These are phyloP conservation scores for Suhomyces yuchorum DNA, from an alignment of 1,139 yeast genomes.

Conservation along the genomic window DNA sequence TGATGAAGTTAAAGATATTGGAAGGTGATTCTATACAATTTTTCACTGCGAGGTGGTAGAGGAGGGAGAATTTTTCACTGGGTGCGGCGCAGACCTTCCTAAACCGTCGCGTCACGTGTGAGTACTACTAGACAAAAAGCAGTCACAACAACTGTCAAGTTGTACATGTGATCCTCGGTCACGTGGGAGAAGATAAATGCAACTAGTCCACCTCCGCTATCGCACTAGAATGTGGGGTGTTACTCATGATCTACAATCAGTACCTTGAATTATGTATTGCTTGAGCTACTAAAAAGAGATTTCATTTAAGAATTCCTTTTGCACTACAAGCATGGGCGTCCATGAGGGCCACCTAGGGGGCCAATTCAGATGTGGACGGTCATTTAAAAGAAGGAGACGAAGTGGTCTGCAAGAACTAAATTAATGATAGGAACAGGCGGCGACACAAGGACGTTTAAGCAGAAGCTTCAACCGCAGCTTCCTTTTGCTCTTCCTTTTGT, in stretches of 20 bases:
- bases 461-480: constrained; percentile 6
- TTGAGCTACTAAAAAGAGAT: constrained; percentile 13
- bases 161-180: neutral
- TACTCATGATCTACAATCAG: neutral
- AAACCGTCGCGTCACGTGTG: constrained; percentile 5
- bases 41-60: constrained; percentile 10
- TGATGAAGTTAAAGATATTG: constrained; percentile 15
- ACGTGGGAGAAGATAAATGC: too few species aligned
- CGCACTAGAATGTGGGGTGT: neutral
- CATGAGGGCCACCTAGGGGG: neutral
- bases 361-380: neutral
- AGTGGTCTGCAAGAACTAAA: constrained; percentile 12
- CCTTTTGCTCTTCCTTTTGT: constrained; percentile 10
- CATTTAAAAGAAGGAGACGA: constrained; percentile 7
- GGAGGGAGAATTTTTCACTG: constrained; percentile 12
- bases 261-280: constrained; percentile 5
- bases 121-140: constrained; percentile 9
- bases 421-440: constrained; percentile 10
- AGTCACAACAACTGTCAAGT: constrained; percentile 15
- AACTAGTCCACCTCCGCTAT: too few species aligned
- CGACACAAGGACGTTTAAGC: neutral
- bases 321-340: constrained; percentile 10
- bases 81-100: constrained; percentile 11
- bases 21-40: constrained; percentile 10
- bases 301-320: constrained; percentile 20